Conservation (phyloP, 1,284 basidiomycete genomes). For the Trametes pubescens region DNA sequence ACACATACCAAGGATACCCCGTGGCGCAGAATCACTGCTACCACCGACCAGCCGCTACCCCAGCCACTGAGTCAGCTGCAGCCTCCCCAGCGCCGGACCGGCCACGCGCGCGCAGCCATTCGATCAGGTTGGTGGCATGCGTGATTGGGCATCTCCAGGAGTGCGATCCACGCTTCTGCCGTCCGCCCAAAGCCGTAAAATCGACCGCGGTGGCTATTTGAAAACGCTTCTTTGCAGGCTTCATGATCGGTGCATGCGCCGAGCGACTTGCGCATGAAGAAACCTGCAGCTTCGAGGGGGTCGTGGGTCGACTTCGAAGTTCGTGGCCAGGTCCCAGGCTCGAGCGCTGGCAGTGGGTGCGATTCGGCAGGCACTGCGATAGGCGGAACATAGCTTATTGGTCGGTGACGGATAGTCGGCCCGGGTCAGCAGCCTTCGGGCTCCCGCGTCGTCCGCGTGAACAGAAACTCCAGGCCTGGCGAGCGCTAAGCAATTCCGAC, state of each 20-base stretch:
- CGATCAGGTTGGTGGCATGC: slow-evolving; percentile 5
- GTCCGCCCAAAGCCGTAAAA: slow-evolving; percentile 10
- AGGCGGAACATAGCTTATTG: slow-evolving; percentile 9
- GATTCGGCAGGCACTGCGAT: slow-evolving; percentile 1
- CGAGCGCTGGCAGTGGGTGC: neutral
- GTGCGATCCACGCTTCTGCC: slow-evolving; percentile 17
- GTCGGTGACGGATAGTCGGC: slow-evolving; percentile 4
- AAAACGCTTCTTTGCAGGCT: slow-evolving; percentile 2
- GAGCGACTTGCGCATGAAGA: neutral
- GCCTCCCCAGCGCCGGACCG: slow-evolving; percentile 14
- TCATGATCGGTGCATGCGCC: neutral
- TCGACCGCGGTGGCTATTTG: slow-evolving; percentile 7
- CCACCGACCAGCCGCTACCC: too few species aligned
- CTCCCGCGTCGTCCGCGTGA: neutral
- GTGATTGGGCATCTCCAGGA: slow-evolving; percentile 5
- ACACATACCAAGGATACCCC: slow-evolving; percentile 20
- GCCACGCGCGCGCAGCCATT: neutral
- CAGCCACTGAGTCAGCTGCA: slow-evolving; percentile 32
- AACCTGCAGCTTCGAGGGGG: too few species aligned
- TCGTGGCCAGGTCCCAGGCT: neutral
- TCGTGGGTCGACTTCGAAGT: neutral
- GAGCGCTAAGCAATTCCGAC: too few species aligned
- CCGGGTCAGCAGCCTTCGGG: slow-evolving; percentile 5
- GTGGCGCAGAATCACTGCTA: slow-evolving; percentile 7
- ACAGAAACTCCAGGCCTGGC: too few species aligned